Evolutionary conservation across 495 filamentous ascomycete species (phyloP), one percentile per base, ranked within the genome.

Genomic region (Neurospora tetraspora): DNA sequence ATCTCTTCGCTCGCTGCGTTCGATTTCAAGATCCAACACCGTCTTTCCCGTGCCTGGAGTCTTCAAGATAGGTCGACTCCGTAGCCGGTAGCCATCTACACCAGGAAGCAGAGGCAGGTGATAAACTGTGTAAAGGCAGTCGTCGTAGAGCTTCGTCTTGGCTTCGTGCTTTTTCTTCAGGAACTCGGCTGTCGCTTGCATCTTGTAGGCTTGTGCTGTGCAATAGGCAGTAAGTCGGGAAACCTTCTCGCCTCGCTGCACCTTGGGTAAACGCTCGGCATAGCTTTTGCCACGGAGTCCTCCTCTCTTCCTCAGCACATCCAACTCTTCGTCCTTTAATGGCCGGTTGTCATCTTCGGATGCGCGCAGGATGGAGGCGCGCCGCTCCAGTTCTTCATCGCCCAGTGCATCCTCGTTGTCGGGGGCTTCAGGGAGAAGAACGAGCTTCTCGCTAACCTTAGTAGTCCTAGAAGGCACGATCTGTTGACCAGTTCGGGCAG

Each of bases 141-240:
- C 96, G 81, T 98, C 96, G 80, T 99, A 99, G n/a, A 98, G 86
- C 81, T 99, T 99, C 47, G 94, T 97, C 82, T 92, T 89, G 1
- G 94, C 96, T n/a, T 91, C 91, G 86, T 99, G 96, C 78, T 89
- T 89, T 65, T 91, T 93, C 78, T 91, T 92, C 42, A 97, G 86
- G 83, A 99, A 99, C 65, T 92, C 88, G 23, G 93, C 93, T 47
- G 93, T 91, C 36, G 90, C 88, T 76, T 91, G 91, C 85, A 97
- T 90, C 82, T 93, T 95, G 81, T 92, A 98, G 12, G 91, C 91
- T 82, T 98, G 93, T 5, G 96, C 96, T 0, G 94, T 98, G 80
- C 95, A 98, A 81, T 98, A 99, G 2, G 96, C 96, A 72, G 96
- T 98, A 36, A 97, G 90, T 69, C 96, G 87, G 7, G 94, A 87